Evolutionary conservation across 1,284 basidiomycete species (phyloP), one percentile per base, ranked within the genome.

Genomic region (Leccinum pachyderme): DNA sequence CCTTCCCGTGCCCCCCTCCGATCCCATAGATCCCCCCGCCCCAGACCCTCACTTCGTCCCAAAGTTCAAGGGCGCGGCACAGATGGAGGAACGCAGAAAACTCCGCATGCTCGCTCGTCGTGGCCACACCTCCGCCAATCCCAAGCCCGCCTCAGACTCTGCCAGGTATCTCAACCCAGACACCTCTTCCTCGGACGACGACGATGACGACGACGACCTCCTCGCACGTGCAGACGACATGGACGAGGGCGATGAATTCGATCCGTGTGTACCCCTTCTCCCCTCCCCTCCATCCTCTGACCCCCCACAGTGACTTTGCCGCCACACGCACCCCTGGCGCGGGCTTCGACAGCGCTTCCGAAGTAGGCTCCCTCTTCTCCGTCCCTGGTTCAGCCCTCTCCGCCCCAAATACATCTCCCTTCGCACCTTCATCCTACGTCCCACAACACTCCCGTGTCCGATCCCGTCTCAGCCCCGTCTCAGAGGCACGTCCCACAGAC

Each of bases 71-170:
- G 83, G 85, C 12, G 86, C 86, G 1, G 88, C 81, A 31, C 88
- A 91, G 67, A 89, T 91, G 87, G 89, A 91, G 61, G 81, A 79
- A 7, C 76, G 88, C 13, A 72, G 90, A 29, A 77, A 79, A 54
- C 68, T 79, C 33, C 77, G 89, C n/a, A 81, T 91, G 75, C 63
- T 66, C 58, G 80, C 82, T 5, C 78, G 83, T 13, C 75, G 77
- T 46, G 77, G 78, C 4, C 77, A 78, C 8, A 64, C 70, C 1
- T 64, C 63, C 18, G 29, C 67, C 2, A 55, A 41, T 24, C 60
- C 59, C 3, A 71, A 63, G 31, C 69, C 72, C 13, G 66, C 71
- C 1, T 70, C 70, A 3, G 63, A 72, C 31, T 63, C 45, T 28
- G 54, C 51, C 53, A 59, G 58, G n/a, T 55, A 62, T 53, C 60